These are phyloP conservation scores for Massariosphaeria phaeospora DNA, from an alignment of 495 filamentous ascomycete genomes.

Conservation along the genomic window DNA sequence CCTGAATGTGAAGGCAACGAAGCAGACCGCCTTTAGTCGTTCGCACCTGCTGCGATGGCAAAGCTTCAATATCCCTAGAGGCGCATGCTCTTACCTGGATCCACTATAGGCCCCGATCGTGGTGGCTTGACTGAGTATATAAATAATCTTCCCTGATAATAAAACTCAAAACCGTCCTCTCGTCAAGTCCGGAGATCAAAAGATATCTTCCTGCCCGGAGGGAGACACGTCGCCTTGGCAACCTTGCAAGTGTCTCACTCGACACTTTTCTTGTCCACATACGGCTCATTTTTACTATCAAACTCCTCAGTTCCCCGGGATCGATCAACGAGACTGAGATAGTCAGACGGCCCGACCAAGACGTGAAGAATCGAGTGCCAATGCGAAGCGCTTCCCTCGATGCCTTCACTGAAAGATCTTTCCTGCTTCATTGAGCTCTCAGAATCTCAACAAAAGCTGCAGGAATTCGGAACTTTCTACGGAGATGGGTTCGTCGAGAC, in stretches of 20 bases:
- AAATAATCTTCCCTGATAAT: no score
- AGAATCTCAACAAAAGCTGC: slow-evolving; percentile 35
- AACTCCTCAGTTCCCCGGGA: background rate
- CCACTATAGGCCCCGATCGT: no score
- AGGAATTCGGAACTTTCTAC: slow-evolving; percentile 44
- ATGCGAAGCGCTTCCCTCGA: slow-evolving; percentile 23
- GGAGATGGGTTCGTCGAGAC: slow-evolving; percentile 46
- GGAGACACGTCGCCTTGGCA: background rate
- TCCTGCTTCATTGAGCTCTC: slow-evolving; percentile 44
- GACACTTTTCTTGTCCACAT: no score
- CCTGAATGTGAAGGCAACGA: no score
- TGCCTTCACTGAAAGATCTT: slow-evolving; percentile 48
- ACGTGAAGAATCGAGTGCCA: background rate
- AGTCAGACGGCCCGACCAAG: no score
- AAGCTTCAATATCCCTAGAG: no score
- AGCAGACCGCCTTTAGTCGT: no score
- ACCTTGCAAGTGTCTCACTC: background rate
- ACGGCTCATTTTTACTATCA: no score
- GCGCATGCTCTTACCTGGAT: no score
- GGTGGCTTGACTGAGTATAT: no score
- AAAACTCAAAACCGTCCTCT: no score
- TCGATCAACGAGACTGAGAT: background rate
- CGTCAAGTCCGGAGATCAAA: background rate
- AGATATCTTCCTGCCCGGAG: background rate
- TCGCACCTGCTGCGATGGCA: no score